Evolutionary conservation across 257 asterid genomes (phyloP), one percentile per base, ranked within the genome.

Genomic region (Primulina huaijiensis): DNA sequence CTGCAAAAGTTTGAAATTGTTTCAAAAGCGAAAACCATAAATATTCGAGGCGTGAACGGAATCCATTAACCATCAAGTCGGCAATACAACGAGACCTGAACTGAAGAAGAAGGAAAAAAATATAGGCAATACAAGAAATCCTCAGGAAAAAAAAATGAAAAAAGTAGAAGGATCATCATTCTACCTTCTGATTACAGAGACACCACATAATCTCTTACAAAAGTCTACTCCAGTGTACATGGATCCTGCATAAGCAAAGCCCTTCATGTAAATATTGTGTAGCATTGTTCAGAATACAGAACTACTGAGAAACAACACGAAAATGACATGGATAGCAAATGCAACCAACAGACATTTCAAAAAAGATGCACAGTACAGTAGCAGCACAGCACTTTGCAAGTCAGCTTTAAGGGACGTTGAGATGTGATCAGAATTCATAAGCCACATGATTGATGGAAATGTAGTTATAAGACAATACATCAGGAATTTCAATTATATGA

Each of bases 201-300:
- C 97, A 27, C 99, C 99, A 69, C 99, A 94, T 79, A 94, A 83
- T 77, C 97, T 88, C 85, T 91, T 91, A 76, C 97, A 91, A 79
- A 94, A 94, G 78, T 91, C 99, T 71, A 94, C 99, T 11, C 97
- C 97, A 31, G 93, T 86, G 92, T 94, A 94, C 31, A 94, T 95
- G 27, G 97, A 85, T 62, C 85, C 99, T 93, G 91, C 86, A 88
- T 52, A 63, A 58, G 34, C 57, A 62, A 60, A 72, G 25, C 29
- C 34, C 17, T 9, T 56, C 23, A 62, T 68, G 27, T 69, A 68
- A 68, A 58, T 21, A 34, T n/a, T 31, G 43, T 30, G 38, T 21
- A 16, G 21, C 7, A 27, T 69, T 61, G 35, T 12, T 30, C 19
- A 5, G 21, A 62, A 50, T 17, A 17, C 20, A 17, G 57, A 50